phyloP scores from a whole-genome alignment of 1,284 basidiomycete genomes.

The Retiboletus flavoniger region DNA sequence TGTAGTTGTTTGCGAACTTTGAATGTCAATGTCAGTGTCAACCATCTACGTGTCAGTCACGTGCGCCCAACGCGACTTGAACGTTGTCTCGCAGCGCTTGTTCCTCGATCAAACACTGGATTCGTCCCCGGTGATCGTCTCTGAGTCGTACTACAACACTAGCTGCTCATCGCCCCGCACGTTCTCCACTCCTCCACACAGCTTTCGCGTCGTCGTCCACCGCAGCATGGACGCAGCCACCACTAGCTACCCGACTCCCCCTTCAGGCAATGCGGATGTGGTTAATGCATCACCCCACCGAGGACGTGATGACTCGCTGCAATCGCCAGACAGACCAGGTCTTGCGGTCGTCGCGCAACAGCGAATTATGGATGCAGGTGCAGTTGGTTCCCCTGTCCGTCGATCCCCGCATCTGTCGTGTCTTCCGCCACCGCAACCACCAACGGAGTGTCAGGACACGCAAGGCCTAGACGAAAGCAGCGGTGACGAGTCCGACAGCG shows the following conservation, averaged over 20 bases:
- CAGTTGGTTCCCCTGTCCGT: slow-evolving; percentile 39
- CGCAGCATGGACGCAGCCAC: slow-evolving; percentile 24
- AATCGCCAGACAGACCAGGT: slow-evolving; percentile 56
- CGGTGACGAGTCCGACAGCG: slow-evolving; percentile 33
- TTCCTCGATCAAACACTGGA: slow-evolving; percentile 18
- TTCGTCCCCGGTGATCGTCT: background rate
- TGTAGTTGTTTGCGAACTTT: slow-evolving; percentile 1
- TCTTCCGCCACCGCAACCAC: slow-evolving; percentile 32
- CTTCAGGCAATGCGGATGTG: slow-evolving; percentile 37
- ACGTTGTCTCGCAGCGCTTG: slow-evolving; percentile 13
- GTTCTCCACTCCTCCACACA: background rate
- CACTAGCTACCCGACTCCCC: slow-evolving; percentile 13
- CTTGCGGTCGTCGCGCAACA: slow-evolving; percentile 33
- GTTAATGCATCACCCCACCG: slow-evolving; percentile 40
- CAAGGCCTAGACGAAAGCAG: slow-evolving; percentile 18
- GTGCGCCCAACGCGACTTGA: slow-evolving; percentile 33
- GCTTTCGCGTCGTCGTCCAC: slow-evolving; percentile 1
- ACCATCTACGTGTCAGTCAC: slow-evolving; percentile 19
- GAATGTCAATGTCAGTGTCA: background rate
- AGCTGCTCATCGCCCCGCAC: background rate
- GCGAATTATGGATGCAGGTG: slow-evolving; percentile 30
- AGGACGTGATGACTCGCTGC: slow-evolving; percentile 53
- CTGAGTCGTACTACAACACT: background rate
- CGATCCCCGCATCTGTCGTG: slow-evolving; percentile 52
- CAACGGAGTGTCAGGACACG: slow-evolving; percentile 14